phyloP scores from a whole-genome alignment of 345 rosid genomes.

The Camelina hispida region DNA sequence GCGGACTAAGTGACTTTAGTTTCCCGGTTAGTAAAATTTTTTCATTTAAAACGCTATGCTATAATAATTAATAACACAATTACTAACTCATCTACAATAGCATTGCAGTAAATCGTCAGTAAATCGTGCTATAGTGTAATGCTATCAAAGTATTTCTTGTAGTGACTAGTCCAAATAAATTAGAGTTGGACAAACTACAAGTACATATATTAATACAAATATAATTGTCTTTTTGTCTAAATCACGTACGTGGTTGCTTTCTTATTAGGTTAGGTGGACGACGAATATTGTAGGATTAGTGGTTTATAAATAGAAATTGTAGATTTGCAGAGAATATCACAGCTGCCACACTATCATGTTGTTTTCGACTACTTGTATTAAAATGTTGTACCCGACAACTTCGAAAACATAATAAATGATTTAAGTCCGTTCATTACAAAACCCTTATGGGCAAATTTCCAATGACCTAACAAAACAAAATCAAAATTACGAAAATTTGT shows the following conservation, averaged over 20 bases:
- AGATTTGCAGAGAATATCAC: constrained; percentile 26
- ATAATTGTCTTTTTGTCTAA: neutral
- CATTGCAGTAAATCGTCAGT: too few relatives aligned
- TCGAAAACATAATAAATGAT: constrained; percentile 16
- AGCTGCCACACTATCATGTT: constrained; percentile 26
- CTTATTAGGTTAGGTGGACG: neutral
- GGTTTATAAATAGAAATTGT: constrained; percentile 22
- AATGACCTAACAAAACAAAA: neutral
- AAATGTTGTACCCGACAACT: constrained; percentile 23
- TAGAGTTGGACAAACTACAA: neutral
- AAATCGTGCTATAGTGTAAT: too few relatives aligned
- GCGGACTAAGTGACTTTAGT: too few relatives aligned
- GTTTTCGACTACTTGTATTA: constrained; percentile 23
- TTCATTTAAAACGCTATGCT: too few relatives aligned
- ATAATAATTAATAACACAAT: too few relatives aligned
- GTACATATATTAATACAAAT: neutral
- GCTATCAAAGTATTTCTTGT: too few relatives aligned
- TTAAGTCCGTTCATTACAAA: constrained; percentile 9
- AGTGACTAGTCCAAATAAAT: neutral
- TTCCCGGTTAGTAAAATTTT: too few relatives aligned
- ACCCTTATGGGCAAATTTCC: neutral
- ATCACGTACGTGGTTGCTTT: constrained; percentile 8
- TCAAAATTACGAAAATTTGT: constrained; percentile 15
- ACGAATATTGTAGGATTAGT: neutral
- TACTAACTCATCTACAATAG: too few relatives aligned